These are phyloP conservation scores for Aspergillus sp. DNA, from an alignment of 2,329 filamentous ascomycete species.

Conservation along the genomic window DNA sequence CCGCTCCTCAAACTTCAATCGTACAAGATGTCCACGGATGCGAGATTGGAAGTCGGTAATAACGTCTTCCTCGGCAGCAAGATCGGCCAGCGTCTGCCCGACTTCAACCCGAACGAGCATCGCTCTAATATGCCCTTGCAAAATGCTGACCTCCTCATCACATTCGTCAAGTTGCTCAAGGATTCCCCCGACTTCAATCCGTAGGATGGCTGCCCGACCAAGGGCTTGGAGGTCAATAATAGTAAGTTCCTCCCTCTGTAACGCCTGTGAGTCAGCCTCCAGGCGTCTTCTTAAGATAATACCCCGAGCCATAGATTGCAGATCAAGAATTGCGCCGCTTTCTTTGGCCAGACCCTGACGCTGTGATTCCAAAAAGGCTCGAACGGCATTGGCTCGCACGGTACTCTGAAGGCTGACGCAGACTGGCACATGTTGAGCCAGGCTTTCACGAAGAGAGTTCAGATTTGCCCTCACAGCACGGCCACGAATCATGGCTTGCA, in stretches of 20 bases:
- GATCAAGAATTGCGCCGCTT: constrained; percentile 40
- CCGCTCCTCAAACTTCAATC: constrained; percentile 77
- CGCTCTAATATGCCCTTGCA: constrained; percentile 76
- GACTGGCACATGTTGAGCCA: constrained; percentile 26
- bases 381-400: constrained; percentile 28
- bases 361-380: constrained; percentile 30
- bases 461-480: constrained; percentile 26
- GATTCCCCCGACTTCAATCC: constrained; percentile 47
- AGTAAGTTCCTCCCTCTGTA: constrained; percentile 29
- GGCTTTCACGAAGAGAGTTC: constrained; percentile 24
- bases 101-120: constrained; percentile 74
- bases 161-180: constrained; percentile 69
- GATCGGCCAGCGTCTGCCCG: constrained; percentile 68
- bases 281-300: constrained; percentile 33
- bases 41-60: constrained; percentile 73
- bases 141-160: constrained; percentile 61
- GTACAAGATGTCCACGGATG: constrained; percentile 70
- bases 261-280: constrained; percentile 25
- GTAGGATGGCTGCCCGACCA: constrained; percentile 38
- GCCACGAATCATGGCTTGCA: constrained; percentile 49
- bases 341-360: constrained; percentile 43
- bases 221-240: constrained; percentile 40
- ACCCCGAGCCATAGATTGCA: constrained; percentile 54
- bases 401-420: constrained; percentile 34
- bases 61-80: constrained; percentile 79